A percentile compares a stretch with the other conserved stretches of the same genome.
Conservation (phyloP, 257 asterid genomes). For the Jacaranda mimosifolia region DNA sequence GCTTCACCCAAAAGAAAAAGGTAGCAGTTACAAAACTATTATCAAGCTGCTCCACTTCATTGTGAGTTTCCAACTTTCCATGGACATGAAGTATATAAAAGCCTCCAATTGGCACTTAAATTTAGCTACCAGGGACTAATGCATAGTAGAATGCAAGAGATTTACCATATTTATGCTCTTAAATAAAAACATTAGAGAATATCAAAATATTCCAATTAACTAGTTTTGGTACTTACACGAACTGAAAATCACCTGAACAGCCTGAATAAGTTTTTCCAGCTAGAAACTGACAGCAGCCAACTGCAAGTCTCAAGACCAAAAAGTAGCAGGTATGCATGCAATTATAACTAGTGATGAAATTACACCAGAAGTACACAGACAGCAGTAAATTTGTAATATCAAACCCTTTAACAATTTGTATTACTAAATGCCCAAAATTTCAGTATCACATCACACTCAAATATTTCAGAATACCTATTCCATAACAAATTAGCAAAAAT, state of each 20-base stretch:
- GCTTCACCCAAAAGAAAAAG: neutral
- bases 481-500: conserved; percentile 20
- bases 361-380: conserved; percentile 20
- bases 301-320: neutral
- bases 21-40: neutral
- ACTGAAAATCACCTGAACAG: neutral
- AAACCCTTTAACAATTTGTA: conserved; percentile 6
- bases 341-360: neutral
- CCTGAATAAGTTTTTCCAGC: neutral
- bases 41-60: neutral
- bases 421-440: conserved; percentile 34
- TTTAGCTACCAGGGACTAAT: neutral
- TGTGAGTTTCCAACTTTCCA: neutral
- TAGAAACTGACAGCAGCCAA: neutral
- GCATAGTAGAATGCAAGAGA: neutral
- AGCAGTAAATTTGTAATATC: neutral
- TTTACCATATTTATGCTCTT: neutral
- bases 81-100: no score
- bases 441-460: conserved; percentile 24
- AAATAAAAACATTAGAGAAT: neutral
- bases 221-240: neutral
- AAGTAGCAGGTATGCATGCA: neutral
- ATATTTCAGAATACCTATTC: conserved; percentile 21
- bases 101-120: neutral
- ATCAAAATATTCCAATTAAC: neutral